Evolutionary conservation across 345 rosid species (phyloP), one percentile per base, ranked within the genome.

Genomic region (Salix dunnii): DNA sequence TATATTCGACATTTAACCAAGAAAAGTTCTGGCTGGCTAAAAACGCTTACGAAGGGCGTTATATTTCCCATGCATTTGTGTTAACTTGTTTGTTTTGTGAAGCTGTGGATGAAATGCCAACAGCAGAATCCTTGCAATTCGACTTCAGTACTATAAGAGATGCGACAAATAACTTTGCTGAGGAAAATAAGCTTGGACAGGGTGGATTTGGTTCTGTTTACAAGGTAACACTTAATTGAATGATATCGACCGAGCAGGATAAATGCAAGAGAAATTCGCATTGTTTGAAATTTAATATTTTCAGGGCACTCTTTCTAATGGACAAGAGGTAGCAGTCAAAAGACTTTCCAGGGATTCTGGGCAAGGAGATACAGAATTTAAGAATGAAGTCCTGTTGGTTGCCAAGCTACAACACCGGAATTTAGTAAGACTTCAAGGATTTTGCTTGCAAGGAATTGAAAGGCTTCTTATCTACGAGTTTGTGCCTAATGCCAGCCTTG

Each of bases 171-270:
- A 33, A 84, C 62, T 89, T 85, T 55, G 81, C 89, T 3, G 75
- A 71, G 36, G 63, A 48, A n/a, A 87, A 89, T 58, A 71, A 79
- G 80, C 80, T 87, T 63, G 90, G 87, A 23, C 79, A 82, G 63
- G 89, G 91, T 53, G 91, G 91, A 67, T 89, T 85, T 17, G 92
- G 90, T 31, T 67, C 77, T 43, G 91, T 86, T 40, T 86, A 82
- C 78, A 82, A 81, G 87, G 88, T 88, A 78, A 33, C 1, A 23
- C 33, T 9, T 18, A 12, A 60, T 30, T 7, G 3, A 71, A 4
- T 1, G 0, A 31, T 33, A 31, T 9, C 28, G 4, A 12, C 25
- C 7, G 17, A 36, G 53, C 21, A 13, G 17, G 31, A 68, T 62
- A 62, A 2, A 43, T 43, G 1, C 48, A 12, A 43, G 48, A 11